Conservation (phyloP, 306 rosid genomes). For the Prinsepia uniflora region DNA sequence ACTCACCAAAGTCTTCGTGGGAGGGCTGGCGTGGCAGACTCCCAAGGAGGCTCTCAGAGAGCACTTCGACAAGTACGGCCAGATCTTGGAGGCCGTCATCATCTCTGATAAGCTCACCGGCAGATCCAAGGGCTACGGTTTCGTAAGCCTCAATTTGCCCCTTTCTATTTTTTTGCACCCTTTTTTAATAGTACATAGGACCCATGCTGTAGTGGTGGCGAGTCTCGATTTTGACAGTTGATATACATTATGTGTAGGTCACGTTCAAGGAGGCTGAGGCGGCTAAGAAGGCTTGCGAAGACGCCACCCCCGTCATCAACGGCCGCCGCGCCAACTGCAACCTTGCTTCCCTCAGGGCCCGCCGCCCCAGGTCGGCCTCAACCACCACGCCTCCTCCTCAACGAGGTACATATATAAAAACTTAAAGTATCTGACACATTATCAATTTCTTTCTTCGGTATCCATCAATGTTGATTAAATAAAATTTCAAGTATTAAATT, state of each 20-base stretch:
- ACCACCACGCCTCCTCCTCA: conserved; percentile 44
- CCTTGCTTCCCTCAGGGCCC: conserved; percentile 75
- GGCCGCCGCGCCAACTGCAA: conserved; percentile 85
- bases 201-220: no score
- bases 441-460: neutral
- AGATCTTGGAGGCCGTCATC: conserved; percentile 85
- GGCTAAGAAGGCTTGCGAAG: conserved; percentile 88
- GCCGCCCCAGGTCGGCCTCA: conserved; percentile 50
- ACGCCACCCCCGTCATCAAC: conserved; percentile 61
- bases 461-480: no score
- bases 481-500: no score
- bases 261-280: conserved; percentile 78
- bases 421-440: neutral
- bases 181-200: no score
- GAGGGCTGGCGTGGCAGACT: conserved; percentile 90
- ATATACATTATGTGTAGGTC: conserved; percentile 31
- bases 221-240: neutral
- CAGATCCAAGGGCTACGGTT: conserved; percentile 96
- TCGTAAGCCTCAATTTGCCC: conserved; percentile 40
- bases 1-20: conserved; percentile 77
- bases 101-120: conserved; percentile 77
- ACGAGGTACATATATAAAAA: conserved; percentile 31
- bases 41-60: conserved; percentile 63
- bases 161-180: neutral
- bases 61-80: conserved; percentile 68